Evolutionary conservation across 805 yeast species (phyloP).

Genomic region (Wickerhamomyces canadensis): DNA sequence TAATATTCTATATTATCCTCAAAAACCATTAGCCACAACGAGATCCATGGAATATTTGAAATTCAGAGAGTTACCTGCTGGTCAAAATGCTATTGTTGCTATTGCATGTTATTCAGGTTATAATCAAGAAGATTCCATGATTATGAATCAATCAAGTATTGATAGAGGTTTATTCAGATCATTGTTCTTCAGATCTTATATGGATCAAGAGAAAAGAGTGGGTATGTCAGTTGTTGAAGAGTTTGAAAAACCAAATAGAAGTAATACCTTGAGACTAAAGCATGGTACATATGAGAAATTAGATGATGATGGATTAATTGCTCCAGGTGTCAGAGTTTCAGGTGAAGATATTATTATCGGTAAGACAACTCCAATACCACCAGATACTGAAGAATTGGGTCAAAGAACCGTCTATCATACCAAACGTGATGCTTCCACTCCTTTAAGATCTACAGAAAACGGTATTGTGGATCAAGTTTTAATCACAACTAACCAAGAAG

Average conservation of each 20-base stretch:
- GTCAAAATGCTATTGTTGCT: conserved; percentile 98
- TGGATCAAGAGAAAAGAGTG: conserved; percentile 97
- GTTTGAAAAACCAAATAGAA: conserved; percentile 93
- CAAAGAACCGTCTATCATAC: conserved; percentile 98
- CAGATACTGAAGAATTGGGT: conserved; percentile 97
- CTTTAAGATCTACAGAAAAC: conserved; percentile 90
- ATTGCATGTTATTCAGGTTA: conserved; percentile 98
- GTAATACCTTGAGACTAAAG: conserved; percentile 90
- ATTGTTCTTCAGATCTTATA: conserved; percentile 91
- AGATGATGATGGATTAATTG: conserved; percentile 96
- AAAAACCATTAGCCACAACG: conserved; percentile 96
- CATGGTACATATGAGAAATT: conserved; percentile 98
- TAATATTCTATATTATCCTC: conserved; percentile 93
- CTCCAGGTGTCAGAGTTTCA: conserved; percentile 97
- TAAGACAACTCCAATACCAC: conserved; percentile 98
- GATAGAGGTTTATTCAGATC: conserved; percentile 96
- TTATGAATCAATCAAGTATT: conserved; percentile 97
- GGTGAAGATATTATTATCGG: conserved; percentile 99
- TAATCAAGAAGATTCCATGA: conserved; percentile 99
- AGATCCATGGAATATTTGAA: conserved; percentile 96
- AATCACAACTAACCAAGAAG: conserved; percentile 96
- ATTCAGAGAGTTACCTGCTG: conserved; percentile 97
- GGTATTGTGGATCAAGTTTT: conserved; percentile 98
- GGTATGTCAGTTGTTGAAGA: conserved; percentile 99
- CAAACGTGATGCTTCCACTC: conserved; percentile 97